These are phyloP conservation scores for Juncus inflexus DNA, from an alignment of 176 grass and related monocot genomes.

Conservation along the genomic window DNA sequence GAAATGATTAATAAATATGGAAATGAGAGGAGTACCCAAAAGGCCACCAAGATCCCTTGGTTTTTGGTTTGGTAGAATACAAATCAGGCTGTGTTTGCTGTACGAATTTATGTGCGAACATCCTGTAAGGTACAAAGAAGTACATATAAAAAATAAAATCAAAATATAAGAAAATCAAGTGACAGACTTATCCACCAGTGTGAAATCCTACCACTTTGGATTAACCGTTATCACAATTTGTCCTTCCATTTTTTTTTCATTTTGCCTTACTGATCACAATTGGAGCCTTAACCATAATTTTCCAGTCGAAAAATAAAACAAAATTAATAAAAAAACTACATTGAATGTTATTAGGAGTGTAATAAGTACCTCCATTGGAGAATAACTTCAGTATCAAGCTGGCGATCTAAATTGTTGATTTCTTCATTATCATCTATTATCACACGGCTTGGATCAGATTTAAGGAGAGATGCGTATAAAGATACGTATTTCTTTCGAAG, in stretches of 20 bases:
- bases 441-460: constrained; percentile 57
- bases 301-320: background rate
- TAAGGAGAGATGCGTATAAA: constrained; percentile 85
- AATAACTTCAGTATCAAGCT: constrained; percentile 95
- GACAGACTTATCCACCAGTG: too few species aligned
- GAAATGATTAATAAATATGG: background rate
- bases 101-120: constrained; percentile 95
- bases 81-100: constrained; percentile 58
- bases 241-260: too few species aligned
- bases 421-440: constrained; percentile 72
- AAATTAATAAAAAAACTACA: constrained; percentile 18
- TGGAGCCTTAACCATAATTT: too few species aligned
- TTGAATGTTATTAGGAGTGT: constrained; percentile 14
- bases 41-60: constrained; percentile 84
- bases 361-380: constrained; percentile 85
- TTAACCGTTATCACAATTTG: too few species aligned
- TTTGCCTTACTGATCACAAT: too few species aligned
- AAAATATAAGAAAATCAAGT: constrained; percentile 9
- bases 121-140: constrained; percentile 43
- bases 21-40: constrained; percentile 68
- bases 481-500: constrained; percentile 82
- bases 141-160: constrained; percentile 8
- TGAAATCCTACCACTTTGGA: too few species aligned
- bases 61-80: constrained; percentile 49
- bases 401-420: constrained; percentile 68